These are phyloP conservation scores for Trametes versicolor DNA, from an alignment of 1,284 basidiomycete species.

Conservation along the genomic window DNA sequence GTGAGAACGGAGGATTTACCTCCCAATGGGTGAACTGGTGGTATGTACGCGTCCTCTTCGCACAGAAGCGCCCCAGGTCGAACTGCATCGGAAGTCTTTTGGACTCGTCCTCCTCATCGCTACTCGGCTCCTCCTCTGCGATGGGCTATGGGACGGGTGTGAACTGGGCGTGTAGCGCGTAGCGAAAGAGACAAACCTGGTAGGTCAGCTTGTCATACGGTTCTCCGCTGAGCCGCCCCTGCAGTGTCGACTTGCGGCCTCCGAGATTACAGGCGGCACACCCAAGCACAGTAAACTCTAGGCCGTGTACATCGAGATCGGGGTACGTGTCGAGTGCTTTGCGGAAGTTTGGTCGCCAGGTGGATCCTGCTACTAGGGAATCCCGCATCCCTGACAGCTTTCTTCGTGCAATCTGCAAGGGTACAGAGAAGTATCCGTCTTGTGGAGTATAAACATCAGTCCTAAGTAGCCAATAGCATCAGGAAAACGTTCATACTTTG, in stretches of 20 bases:
- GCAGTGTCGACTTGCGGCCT: slow-evolving; percentile 68
- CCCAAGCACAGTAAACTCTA: slow-evolving; percentile 66
- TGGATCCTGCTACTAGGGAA: slow-evolving; percentile 79
- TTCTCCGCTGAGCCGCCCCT: slow-evolving; percentile 64
- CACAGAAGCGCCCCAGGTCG: slow-evolving; percentile 81
- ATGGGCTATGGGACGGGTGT: slow-evolving; percentile 21
- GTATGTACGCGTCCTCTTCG: slow-evolving; percentile 70
- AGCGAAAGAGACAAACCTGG: slow-evolving; percentile 48
- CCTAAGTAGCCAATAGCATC: background rate
- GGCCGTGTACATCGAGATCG: slow-evolving; percentile 57
- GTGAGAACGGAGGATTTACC: slow-evolving; percentile 55
- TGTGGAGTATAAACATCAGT: background rate
- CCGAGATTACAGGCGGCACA: slow-evolving; percentile 87
- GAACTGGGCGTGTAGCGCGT: background rate
- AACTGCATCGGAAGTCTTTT: slow-evolving; percentile 47
- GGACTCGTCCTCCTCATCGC: slow-evolving; percentile 46
- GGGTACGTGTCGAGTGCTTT: slow-evolving; percentile 73
- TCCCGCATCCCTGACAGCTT: slow-evolving; percentile 75
- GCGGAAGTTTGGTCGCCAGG: slow-evolving; percentile 80
- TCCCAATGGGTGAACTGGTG: slow-evolving; percentile 89
- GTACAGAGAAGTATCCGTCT: slow-evolving; percentile 78
- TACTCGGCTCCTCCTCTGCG: slow-evolving; percentile 41
- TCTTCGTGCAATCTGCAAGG: slow-evolving; percentile 67
- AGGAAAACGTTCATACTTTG: slow-evolving; percentile 52
- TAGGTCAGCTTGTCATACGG: slow-evolving; percentile 71